Evolutionary conservation across 75 land plant genomes (phyloP).

Genomic region (Picea glauca): DNA sequence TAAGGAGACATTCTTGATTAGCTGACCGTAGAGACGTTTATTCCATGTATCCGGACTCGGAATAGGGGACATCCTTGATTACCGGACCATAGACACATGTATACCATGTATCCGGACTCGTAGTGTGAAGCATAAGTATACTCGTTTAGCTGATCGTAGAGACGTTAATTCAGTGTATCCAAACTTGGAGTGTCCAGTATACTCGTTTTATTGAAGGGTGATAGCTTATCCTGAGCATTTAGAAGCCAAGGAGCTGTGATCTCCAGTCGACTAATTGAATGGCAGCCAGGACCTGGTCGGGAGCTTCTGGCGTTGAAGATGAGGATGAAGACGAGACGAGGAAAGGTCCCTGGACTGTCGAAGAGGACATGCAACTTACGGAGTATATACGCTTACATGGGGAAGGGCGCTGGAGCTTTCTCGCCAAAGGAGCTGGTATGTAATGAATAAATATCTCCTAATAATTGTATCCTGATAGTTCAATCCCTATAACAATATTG

Average conservation of each 20-base stretch:
- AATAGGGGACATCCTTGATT: too few relatives aligned
- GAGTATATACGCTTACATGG: slow-evolving; percentile 40
- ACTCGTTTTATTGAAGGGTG: background rate
- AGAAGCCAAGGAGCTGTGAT: background rate
- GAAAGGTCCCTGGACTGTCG: slow-evolving; percentile 63
- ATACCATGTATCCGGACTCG: too few relatives aligned
- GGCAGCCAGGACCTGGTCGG: background rate
- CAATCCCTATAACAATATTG: too few relatives aligned
- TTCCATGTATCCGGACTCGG: too few relatives aligned
- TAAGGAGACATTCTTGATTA: too few relatives aligned
- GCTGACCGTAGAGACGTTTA: too few relatives aligned
- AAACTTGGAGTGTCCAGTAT: background rate
- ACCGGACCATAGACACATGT: too few relatives aligned
- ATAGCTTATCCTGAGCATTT: background rate
- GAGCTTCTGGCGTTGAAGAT: background rate
- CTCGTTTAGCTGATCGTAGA: too few relatives aligned
- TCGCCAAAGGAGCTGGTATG: slow-evolving; percentile 49
- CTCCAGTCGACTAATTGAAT: background rate
- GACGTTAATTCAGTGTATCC: too few relatives aligned
- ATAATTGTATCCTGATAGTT: too few relatives aligned
- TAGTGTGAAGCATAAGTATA: background rate
- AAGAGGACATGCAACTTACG: slow-evolving; percentile 45
- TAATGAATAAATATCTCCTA: background rate
- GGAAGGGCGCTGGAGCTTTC: slow-evolving; percentile 62
- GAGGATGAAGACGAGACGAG: slow-evolving; percentile 23